Conservation (phyloP, 768 basidiomycete species). For the Serendipita sp. region DNA sequence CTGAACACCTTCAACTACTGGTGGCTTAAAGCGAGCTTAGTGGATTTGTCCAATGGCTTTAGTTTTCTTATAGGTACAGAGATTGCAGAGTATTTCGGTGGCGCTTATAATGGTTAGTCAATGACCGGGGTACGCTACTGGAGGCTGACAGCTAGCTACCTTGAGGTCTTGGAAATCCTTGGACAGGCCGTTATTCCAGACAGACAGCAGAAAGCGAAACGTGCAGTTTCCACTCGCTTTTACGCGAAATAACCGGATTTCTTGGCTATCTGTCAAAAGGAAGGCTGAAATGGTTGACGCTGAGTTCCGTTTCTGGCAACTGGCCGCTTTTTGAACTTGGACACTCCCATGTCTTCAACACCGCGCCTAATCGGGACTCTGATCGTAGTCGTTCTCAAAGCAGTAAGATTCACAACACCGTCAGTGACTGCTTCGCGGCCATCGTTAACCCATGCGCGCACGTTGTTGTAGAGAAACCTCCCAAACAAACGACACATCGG, state of each 20-base stretch:
- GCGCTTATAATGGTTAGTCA: too few species aligned
- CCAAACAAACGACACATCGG: constrained; percentile 85
- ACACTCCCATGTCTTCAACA: constrained; percentile 33
- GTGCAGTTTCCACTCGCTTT: neutral
- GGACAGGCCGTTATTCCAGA: neutral
- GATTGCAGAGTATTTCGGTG: too few species aligned
- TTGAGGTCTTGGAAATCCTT: neutral
- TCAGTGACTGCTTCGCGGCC: constrained; percentile 5
- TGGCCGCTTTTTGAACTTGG: neutral
- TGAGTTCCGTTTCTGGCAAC: neutral
- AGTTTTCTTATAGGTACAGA: too few species aligned
- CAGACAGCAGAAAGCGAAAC: neutral
- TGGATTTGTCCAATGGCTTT: too few species aligned
- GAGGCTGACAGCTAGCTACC: neutral
- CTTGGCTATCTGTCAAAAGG: neutral
- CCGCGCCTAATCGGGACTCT: constrained; percentile 79
- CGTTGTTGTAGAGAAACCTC: constrained; percentile 49
- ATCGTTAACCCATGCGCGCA: neutral
- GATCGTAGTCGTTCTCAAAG: constrained; percentile 84
- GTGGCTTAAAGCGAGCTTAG: too few species aligned
- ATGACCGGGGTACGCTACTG: too few species aligned
- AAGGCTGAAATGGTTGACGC: neutral
- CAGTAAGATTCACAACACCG: constrained; percentile 36
- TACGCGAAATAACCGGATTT: neutral
- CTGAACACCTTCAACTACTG: too few species aligned